Conservation (phyloP, 2,329 filamentous ascomycete species). For the Hypoxylon sp. region DNA sequence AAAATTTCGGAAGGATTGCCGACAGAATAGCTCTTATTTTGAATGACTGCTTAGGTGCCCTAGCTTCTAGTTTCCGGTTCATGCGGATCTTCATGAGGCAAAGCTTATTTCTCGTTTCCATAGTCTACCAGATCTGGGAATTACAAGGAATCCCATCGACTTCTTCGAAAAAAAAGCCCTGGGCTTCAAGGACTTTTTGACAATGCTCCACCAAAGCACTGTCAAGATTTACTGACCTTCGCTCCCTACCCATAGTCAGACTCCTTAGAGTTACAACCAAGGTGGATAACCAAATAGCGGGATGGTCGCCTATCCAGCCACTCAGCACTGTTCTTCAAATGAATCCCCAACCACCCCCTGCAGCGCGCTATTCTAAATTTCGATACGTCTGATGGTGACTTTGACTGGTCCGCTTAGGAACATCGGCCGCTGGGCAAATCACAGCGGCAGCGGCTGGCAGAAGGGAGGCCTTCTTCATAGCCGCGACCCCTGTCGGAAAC, state of each 20-base stretch:
- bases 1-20: slow-evolving; percentile 18
- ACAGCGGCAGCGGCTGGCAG: slow-evolving; percentile 28
- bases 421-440: slow-evolving; percentile 36
- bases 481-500: slow-evolving; percentile 41
- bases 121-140: slow-evolving; percentile 24
- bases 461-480: slow-evolving; percentile 32
- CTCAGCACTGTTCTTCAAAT: slow-evolving; percentile 35
- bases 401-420: slow-evolving; percentile 14
- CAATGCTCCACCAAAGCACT: slow-evolving; percentile 11
- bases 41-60: not conserved
- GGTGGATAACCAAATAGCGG: slow-evolving; percentile 35
- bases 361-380: slow-evolving; percentile 34
- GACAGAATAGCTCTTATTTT: slow-evolving; percentile 1
- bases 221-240: slow-evolving; percentile 12
- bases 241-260: slow-evolving; percentile 17
- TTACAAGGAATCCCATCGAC: slow-evolving; percentile 22
- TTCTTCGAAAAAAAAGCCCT: slow-evolving; percentile 15
- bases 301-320: slow-evolving; percentile 45
- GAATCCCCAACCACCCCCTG: slow-evolving; percentile 37
- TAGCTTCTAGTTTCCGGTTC: not conserved
- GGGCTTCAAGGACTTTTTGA: slow-evolving; percentile 25
- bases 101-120: slow-evolving; percentile 8
- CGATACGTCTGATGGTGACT: slow-evolving; percentile 12
- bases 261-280: slow-evolving; percentile 17
- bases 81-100: slow-evolving; percentile 3